Conservation (phyloP, 192 early-diverging fungal species). For the Entomortierella parvispora region DNA sequence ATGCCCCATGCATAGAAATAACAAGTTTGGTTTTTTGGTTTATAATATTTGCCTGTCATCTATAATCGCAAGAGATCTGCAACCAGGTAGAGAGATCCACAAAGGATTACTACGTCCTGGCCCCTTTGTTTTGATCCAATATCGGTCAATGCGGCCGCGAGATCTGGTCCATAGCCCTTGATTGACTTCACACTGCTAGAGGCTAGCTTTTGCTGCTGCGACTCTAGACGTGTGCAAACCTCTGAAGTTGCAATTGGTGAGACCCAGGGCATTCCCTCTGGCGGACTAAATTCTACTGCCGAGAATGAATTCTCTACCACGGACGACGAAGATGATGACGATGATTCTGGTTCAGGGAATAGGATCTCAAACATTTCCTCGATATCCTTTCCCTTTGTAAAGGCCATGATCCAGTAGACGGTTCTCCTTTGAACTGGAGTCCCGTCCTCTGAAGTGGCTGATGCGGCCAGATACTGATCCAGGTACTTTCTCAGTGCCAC, state of each 20-base stretch:
- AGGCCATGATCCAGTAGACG: constrained; percentile 82
- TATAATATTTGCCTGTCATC: no score
- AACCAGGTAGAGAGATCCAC: constrained; percentile 89
- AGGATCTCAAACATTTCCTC: constrained; percentile 67
- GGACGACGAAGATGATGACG: background rate
- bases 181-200: constrained; percentile 24
- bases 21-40: no score
- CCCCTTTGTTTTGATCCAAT: constrained; percentile 37
- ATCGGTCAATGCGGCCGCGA: constrained; percentile 42
- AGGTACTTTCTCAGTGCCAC: constrained; percentile 74
- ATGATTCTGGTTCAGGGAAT: constrained; percentile 24
- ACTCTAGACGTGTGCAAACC: constrained; percentile 44
- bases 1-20: no score
- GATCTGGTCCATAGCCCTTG: constrained; percentile 51
- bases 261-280: constrained; percentile 93
- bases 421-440: constrained; percentile 15
- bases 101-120: constrained; percentile 70
- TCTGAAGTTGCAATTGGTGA: constrained; percentile 58
- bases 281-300: constrained; percentile 77
- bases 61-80: constrained; percentile 76
- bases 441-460: no score
- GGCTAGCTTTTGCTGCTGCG: constrained; percentile 4
- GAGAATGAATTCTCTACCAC: constrained; percentile 67
- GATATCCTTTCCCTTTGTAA: constrained; percentile 76
- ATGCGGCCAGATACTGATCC: constrained; percentile 45